These are phyloP conservation scores for Pythium coloratum DNA, from an alignment of 352 stramenopile genomes.

Conservation along the genomic window DNA sequence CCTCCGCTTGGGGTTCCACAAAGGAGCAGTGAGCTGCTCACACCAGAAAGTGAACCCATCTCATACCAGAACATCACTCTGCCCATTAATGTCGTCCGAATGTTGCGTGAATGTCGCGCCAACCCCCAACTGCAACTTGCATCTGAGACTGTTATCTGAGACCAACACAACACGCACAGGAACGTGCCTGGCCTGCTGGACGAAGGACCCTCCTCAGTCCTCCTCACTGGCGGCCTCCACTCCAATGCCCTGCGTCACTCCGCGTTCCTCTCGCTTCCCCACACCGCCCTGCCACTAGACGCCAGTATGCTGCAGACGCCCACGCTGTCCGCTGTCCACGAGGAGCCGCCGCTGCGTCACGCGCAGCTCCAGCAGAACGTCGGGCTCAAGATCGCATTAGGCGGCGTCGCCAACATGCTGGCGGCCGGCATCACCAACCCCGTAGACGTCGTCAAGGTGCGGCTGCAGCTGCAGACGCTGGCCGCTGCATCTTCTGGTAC, in stretches of 20 bases:
- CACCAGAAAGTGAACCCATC: slow-evolving; percentile 19
- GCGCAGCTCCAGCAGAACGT: slow-evolving; percentile 54
- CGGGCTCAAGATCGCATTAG: slow-evolving; percentile 60
- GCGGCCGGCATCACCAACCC: slow-evolving; percentile 50
- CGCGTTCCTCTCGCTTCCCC: neutral
- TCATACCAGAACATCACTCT: slow-evolving; percentile 16
- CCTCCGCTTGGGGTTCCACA: neutral
- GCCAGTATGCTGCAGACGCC: slow-evolving; percentile 21
- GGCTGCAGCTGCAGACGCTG: slow-evolving; percentile 40
- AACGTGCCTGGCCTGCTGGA: slow-evolving; percentile 13
- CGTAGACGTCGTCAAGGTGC: slow-evolving; percentile 61
- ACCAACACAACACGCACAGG: neutral
- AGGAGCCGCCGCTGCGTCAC: slow-evolving; percentile 25
- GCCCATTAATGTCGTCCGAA: slow-evolving; percentile 1
- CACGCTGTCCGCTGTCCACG: neutral
- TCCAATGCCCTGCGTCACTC: too few species aligned
- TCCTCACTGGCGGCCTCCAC: too few species aligned
- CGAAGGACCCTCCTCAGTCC: too few species aligned
- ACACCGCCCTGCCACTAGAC: neutral
- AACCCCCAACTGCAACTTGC: slow-evolving; percentile 23
- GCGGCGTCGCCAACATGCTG: slow-evolving; percentile 62
- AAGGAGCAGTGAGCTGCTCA: slow-evolving; percentile 4
- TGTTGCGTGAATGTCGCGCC: slow-evolving; percentile 7
- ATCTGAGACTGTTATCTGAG: slow-evolving; percentile 7
- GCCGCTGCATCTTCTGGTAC: neutral